phyloP scores from a whole-genome alignment of 2,329 filamentous ascomycete genomes.

The Colletotrichum acutatum region DNA sequence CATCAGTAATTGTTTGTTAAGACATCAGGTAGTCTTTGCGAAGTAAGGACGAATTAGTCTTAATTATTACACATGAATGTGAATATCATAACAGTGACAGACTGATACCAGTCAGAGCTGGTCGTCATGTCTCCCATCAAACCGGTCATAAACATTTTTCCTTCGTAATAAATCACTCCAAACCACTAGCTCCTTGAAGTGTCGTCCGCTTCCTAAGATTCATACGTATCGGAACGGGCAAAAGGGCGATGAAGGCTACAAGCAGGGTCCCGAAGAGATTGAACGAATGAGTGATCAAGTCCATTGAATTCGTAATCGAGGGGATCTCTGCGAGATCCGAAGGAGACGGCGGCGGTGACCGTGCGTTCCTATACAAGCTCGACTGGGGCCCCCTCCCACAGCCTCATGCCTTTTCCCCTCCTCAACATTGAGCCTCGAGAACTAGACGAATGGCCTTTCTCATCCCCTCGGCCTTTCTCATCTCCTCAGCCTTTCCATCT shows the following conservation, averaged over 20 bases:
- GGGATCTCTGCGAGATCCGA: not conserved
- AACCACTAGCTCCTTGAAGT: not conserved
- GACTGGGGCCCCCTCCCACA: slow-evolving; percentile 1
- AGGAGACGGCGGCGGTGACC: not conserved
- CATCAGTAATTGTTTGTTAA: not conserved
- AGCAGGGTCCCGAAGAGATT: not conserved
- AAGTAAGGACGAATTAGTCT: slow-evolving; percentile 15
- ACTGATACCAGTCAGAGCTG: not conserved
- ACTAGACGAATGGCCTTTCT: slow-evolving; percentile 1
- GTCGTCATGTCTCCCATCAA: not conserved
- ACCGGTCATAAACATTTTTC: slow-evolving; percentile 28
- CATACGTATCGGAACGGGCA: not conserved
- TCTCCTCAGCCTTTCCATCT: not conserved
- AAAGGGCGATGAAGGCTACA: not conserved
- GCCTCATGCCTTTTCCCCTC: not conserved
- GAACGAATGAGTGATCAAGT: not conserved
- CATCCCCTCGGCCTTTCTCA: not conserved
- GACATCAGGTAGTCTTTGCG: not conserved
- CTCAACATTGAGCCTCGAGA: slow-evolving; percentile 13
- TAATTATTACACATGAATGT: slow-evolving; percentile 32
- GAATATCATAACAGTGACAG: slow-evolving; percentile 19
- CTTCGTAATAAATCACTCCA: slow-evolving; percentile 3
- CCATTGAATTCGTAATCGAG: slow-evolving; percentile 22
- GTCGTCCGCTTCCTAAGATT: not conserved
- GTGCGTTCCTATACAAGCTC: slow-evolving; percentile 9